Evolutionary conservation across 495 filamentous ascomycete species (phyloP).

Genomic region (Xanthoparmelia taractica): DNA sequence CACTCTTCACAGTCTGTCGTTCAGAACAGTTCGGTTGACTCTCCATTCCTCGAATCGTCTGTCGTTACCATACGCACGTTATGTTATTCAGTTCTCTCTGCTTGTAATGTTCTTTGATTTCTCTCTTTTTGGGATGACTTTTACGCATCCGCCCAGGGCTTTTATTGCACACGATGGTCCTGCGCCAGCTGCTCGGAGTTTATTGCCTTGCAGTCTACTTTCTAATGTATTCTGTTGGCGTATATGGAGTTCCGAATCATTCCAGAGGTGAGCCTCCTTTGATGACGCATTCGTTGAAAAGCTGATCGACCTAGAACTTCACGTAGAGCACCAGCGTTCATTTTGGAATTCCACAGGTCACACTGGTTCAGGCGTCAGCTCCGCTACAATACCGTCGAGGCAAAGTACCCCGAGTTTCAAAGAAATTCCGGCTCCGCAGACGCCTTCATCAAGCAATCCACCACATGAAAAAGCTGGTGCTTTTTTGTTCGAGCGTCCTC

Average conservation of each 20-base stretch:
- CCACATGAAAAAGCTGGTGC: neutral
- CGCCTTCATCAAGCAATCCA: neutral
- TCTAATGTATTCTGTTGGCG: neutral
- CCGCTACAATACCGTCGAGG: neutral
- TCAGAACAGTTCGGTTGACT: neutral
- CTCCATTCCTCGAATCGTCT: neutral
- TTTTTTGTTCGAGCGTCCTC: neutral
- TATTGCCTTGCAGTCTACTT: neutral
- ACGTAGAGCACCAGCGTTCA: neutral
- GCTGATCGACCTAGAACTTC: neutral
- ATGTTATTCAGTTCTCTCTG: neutral
- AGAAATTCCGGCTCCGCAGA: neutral
- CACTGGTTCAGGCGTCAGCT: neutral
- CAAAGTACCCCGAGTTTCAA: neutral
- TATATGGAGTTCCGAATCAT: neutral
- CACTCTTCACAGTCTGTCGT: neutral
- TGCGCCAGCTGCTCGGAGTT: conserved; percentile 12
- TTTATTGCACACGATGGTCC: conserved; percentile 13
- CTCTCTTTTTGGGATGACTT: conserved; percentile 12
- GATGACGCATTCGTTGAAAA: neutral
- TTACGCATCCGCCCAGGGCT: neutral
- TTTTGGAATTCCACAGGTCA: neutral
- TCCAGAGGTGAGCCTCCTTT: neutral
- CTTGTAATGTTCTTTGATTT: neutral
- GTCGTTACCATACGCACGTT: neutral